Evolutionary conservation across 2,329 filamentous ascomycete genomes (phyloP), one percentile per base, ranked within the genome.

Genomic region (Cercospora citrullina): DNA sequence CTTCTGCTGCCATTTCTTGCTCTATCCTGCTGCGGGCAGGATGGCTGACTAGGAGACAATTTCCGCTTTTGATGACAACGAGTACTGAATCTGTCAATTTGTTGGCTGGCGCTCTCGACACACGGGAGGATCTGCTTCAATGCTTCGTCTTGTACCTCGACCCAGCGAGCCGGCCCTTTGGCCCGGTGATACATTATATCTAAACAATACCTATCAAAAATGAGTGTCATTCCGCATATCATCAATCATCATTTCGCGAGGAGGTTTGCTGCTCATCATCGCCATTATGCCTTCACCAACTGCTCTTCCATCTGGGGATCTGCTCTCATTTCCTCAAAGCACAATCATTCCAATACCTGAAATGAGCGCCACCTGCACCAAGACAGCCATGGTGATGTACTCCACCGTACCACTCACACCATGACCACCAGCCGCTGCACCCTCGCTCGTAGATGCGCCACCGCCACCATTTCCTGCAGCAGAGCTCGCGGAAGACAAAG

Each of bases 401-500:
- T 72, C 71, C 57, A 66, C 42, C 63, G 68, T 67, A 53, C 65
- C 33, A 51, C 67, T 55, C 18, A 65, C 68, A 45, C 72, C 69
- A 23, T 57, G 60, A 42, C 31, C 68, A 6, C 66, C 39, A 23
- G 66, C 73, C n/a, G 68, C 70, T 1, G 70, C 71, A 39, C 66
- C 71, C 21, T 55, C 63, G 53, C 66, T 69, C 18, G 68, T 60
- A 10, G 69, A 69, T 14, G 63, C 57, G 26, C 65, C 65, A 9
- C 63, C 59, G 21, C 70, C 68, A n/a, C 69, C 58, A 51, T 68
- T 70, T 31, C 69, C 64, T 55, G 68, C 69, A 26, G 71, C 86
- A 64, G 84, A 84, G 74, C 88, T 89, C 65, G 90, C 91, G 69
- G 87, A 84, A 45, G 82, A 80, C 64, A 94, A 80, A 65, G 89